These are phyloP conservation scores for Musa acuminata DNA, from an alignment of 176 grass and related monocot species.

Conservation along the genomic window DNA sequence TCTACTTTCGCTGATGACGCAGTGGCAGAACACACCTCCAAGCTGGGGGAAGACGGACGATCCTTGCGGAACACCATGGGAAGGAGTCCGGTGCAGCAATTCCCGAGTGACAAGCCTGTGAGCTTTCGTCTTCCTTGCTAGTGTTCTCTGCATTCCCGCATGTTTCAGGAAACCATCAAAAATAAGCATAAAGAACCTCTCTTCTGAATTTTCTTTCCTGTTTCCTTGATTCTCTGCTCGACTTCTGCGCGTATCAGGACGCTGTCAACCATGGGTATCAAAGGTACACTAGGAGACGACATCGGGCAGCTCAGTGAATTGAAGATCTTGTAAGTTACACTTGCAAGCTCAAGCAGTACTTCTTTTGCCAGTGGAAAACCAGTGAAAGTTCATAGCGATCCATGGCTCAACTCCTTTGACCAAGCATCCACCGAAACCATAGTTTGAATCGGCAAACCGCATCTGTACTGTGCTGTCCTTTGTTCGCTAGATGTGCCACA, in stretches of 20 bases:
- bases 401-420: background rate
- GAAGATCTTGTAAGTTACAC: constrained; percentile 55
- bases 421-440: no score
- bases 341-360: background rate
- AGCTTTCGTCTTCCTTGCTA: background rate
- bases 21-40: constrained; percentile 66
- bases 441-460: no score
- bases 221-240: background rate
- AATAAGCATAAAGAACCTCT: no score
- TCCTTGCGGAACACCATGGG: constrained; percentile 76
- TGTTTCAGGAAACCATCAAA: no score
- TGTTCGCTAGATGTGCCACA: no score
- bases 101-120: constrained; percentile 64
- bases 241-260: constrained; percentile 41
- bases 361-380: background rate
- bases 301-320: constrained; percentile 62
- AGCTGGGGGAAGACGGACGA: constrained; percentile 70
- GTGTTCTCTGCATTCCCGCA: background rate
- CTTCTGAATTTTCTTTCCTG: background rate
- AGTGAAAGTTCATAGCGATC: background rate
- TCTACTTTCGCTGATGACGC: constrained; percentile 54
- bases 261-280: constrained; percentile 75
- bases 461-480: no score
- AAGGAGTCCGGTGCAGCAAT: constrained; percentile 49
- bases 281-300: constrained; percentile 52